A percentile compares a stretch with the other conserved stretches of the same genome.
Evolutionary conservation across 139 green algal genomes (phyloP).

Genomic region (Closterium sp.): DNA sequence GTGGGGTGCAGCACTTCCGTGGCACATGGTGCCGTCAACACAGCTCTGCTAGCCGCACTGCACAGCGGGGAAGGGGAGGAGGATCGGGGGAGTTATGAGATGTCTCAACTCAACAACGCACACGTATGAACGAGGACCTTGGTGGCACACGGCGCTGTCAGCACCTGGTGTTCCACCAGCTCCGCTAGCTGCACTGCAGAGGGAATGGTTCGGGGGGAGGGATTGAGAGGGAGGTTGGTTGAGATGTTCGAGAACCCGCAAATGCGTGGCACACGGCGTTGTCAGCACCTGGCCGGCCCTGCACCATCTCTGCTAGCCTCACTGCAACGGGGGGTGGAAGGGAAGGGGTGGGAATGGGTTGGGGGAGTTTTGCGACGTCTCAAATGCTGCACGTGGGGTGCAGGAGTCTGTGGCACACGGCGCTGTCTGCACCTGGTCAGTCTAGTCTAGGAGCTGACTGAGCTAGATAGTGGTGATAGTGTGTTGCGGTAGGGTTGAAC

Average conservation of each 20-base stretch:
- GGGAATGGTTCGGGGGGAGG: not conserved
- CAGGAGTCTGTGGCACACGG: too few relatives aligned
- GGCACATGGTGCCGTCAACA: conserved; percentile 48
- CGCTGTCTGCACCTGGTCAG: too few relatives aligned
- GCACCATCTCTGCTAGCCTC: conserved; percentile 49
- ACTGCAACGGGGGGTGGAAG: too few relatives aligned
- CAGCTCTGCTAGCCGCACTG: conserved; percentile 30
- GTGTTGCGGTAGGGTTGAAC: too few relatives aligned
- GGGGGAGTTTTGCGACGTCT: too few relatives aligned
- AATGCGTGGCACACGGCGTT: conserved; percentile 38
- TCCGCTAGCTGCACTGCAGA: conserved; percentile 16
- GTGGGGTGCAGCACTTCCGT: conserved; percentile 62
- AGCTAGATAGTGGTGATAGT: too few relatives aligned
- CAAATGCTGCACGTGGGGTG: too few relatives aligned
- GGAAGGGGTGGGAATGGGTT: too few relatives aligned
- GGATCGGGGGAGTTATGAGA: too few relatives aligned
- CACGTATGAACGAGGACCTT: conserved; percentile 57
- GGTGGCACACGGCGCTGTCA: conserved; percentile 51
- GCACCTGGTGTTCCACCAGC: conserved; percentile 60
- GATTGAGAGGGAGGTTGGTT: not conserved
- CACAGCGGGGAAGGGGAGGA: too few relatives aligned
- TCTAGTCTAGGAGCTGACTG: too few relatives aligned
- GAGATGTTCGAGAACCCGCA: too few relatives aligned
- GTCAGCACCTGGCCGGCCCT: conserved; percentile 64
- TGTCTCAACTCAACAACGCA: not conserved